These are phyloP conservation scores for Boletellus ananiceps DNA, from an alignment of 768 basidiomycete species.

Conservation along the genomic window DNA sequence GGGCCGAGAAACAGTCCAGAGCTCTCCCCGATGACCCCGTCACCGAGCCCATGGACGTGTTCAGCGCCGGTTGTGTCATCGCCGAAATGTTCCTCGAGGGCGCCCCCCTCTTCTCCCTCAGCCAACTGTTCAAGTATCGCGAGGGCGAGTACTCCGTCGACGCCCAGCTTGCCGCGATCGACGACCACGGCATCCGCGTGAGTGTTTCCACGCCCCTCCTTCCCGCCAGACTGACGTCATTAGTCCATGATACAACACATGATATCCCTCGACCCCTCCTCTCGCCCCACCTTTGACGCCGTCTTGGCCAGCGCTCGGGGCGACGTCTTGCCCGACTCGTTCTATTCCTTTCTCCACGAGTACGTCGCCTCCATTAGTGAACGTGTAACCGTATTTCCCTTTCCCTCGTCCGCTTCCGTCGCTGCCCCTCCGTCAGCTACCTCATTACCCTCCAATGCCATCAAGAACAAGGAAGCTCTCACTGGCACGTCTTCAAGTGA, in stretches of 20 bases:
- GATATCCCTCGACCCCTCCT: conserved; percentile 74
- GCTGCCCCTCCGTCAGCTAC: too few species aligned
- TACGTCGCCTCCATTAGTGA: conserved; percentile 82
- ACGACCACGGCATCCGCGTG: conserved; percentile 79
- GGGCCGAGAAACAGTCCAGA: conserved; percentile 63
- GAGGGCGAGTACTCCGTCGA: conserved; percentile 81
- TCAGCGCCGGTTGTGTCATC: conserved; percentile 90
- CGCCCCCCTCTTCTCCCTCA: conserved; percentile 86
- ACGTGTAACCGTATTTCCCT: conserved; percentile 45
- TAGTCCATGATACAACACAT: conserved; percentile 87
- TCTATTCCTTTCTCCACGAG: conserved; percentile 92
- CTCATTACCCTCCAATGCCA: too few species aligned
- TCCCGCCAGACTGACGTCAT: neutral
- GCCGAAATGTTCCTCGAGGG: conserved; percentile 97
- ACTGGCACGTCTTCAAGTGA: conserved; percentile 25
- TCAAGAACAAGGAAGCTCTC: conserved; percentile 16
- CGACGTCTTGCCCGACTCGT: conserved; percentile 83
- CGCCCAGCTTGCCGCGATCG: conserved; percentile 63
- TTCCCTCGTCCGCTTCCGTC: conserved; percentile 26
- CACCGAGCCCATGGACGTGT: conserved; percentile 97
- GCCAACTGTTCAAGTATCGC: conserved; percentile 92
- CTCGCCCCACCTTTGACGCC: conserved; percentile 78
- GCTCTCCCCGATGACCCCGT: conserved; percentile 69
- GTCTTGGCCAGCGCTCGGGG: conserved; percentile 72
- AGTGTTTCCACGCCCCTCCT: conserved; percentile 27